These are phyloP conservation scores for Rhizopogon roseolus DNA, from an alignment of 768 basidiomycete species.

Conservation along the genomic window DNA sequence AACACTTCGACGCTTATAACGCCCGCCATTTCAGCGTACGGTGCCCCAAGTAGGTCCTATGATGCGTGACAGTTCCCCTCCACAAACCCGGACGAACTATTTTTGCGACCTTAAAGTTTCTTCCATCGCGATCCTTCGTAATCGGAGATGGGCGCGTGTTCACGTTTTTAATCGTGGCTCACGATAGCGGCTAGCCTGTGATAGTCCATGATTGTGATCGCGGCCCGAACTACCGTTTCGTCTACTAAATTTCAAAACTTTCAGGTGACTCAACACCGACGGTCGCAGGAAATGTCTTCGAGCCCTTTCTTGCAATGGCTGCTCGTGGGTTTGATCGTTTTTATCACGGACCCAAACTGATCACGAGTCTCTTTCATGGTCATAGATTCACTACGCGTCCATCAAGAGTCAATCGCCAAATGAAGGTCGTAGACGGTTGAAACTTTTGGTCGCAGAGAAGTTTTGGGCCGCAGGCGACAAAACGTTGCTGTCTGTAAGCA, in stretches of 20 bases:
- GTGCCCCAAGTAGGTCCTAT: not conserved
- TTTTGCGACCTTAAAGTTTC: not conserved
- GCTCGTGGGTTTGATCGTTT: not conserved
- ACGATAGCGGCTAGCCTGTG: no score
- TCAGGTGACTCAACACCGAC: not conserved
- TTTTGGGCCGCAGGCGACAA: slow-evolving; percentile 38
- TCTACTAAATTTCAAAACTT: not conserved
- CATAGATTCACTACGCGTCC: slow-evolving; percentile 38
- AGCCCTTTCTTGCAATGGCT: not conserved
- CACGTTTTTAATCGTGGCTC: no score
- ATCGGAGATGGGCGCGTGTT: no score
- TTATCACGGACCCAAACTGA: not conserved
- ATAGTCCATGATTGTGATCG: no score
- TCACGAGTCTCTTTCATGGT: not conserved
- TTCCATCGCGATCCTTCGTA: not conserved
- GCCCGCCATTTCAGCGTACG: not conserved
- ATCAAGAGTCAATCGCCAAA: slow-evolving; percentile 41
- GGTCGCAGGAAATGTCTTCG: slow-evolving; percentile 12
- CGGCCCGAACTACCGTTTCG: no score
- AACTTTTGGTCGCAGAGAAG: slow-evolving; percentile 45
- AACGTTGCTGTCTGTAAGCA: slow-evolving; percentile 7
- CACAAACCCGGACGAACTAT: not conserved
- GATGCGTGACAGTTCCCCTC: not conserved
- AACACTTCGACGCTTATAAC: slow-evolving; percentile 4
- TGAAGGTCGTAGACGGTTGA: slow-evolving; percentile 56